Evolutionary conservation across 2,329 filamentous ascomycete species (phyloP), one percentile per base, ranked within the genome.

Genomic region (Tolypocladium ophioglossoides): DNA sequence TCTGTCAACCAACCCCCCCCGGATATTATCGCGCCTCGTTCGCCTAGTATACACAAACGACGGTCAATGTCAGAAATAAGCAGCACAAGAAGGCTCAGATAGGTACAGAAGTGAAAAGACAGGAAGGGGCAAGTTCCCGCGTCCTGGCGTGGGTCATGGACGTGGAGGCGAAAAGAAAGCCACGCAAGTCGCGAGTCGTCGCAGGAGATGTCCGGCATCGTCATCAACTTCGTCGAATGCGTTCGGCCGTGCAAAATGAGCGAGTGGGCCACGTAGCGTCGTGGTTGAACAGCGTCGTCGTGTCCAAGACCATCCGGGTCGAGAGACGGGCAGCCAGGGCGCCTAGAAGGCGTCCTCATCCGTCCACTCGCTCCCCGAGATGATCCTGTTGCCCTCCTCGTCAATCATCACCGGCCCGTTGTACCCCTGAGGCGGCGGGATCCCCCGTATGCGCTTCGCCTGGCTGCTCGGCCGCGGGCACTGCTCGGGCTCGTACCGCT

Each of bases 351-450:
- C 78, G 65, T 85, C 82, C 64, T 85, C 82, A 58, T 85, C 83
- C 2, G 81, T 84, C 83, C 83, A 86, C 63, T 85, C 83, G 66
- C 81, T 84, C 14, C 79, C 80, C 35, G 79, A 83, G n/a, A 79
- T 70, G 57, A 84, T 81, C 37, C 82, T 75, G 65, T 81, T 79
- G n/a, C 80, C 82, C 38, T 84, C 76, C n/a, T 71, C 68, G 56
- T 84, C 82, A 56, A 79, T 68, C 69, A 76, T 74, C 40, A 71
- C 72, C 57, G 75, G 73, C 11, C 74, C 74, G 39, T 69, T 70
- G 65, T 79, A 77, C 39, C 70, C 68, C 47, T 69, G 63, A 11
- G 72, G 65, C n/a, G 79, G 73, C 9, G 78, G 78, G 14, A 83
- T 66, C 0, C 79, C 81, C 34, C 78, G 75, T 30, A 73, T 64